Conservation (phyloP, 768 basidiomycete genomes). For the Chalciporus pseudorubinellus region DNA sequence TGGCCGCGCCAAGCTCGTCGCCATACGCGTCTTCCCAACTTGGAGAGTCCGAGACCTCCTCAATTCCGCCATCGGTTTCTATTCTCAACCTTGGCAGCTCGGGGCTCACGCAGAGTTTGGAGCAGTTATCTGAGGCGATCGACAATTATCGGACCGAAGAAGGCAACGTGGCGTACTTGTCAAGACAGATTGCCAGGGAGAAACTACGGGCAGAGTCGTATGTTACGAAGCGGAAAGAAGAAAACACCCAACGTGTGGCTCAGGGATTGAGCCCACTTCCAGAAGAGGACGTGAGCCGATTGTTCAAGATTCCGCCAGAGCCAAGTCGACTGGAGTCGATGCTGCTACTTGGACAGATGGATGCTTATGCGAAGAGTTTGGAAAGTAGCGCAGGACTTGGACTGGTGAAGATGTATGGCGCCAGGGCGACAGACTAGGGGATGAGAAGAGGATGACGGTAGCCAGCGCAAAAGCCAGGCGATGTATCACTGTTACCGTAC, state of each 20-base stretch:
- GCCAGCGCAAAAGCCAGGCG: too few species aligned
- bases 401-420: slow-evolving; percentile 85
- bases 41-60: slow-evolving; percentile 37
- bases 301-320: slow-evolving; percentile 87
- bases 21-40: slow-evolving; percentile 38
- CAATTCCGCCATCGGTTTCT: slow-evolving; percentile 61
- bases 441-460: too few species aligned
- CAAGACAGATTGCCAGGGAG: slow-evolving; percentile 86
- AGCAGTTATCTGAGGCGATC: slow-evolving; percentile 81
- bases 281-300: slow-evolving; percentile 77
- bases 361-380: slow-evolving; percentile 78
- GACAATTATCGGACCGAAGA: slow-evolving; percentile 89
- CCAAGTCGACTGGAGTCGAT: slow-evolving; percentile 87
- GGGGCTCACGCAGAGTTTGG: slow-evolving; percentile 72
- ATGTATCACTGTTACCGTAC: too few species aligned
- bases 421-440: slow-evolving; percentile 36
- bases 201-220: slow-evolving; percentile 74
- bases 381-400: slow-evolving; percentile 57
- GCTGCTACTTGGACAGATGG: slow-evolving; percentile 83
- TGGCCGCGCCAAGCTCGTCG: slow-evolving; percentile 46
- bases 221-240: slow-evolving; percentile 84
- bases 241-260: slow-evolving; percentile 72
- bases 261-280: slow-evolving; percentile 86
- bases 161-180: slow-evolving; percentile 85
- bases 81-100: slow-evolving; percentile 68